Percentiles rank a stretch among this genome's conserved stretches.
Conservation (phyloP, 2,329 filamentous ascomycete species). For the Paramyrothecium roridum region DNA sequence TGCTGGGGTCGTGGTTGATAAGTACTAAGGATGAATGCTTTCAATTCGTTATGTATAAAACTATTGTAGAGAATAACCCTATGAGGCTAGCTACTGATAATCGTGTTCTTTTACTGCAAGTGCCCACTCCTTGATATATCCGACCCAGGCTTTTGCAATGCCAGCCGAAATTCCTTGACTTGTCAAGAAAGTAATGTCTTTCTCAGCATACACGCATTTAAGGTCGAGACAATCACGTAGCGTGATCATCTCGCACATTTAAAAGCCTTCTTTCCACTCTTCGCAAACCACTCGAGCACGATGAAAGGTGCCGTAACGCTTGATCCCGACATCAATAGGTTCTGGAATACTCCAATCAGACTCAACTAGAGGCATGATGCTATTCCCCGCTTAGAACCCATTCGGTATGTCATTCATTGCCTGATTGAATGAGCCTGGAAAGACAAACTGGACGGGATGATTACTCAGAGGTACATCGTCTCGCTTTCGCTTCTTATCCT, state of each 20-base stretch:
- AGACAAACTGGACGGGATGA: constrained; percentile 8
- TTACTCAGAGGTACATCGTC: constrained; percentile 2
- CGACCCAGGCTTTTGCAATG: neutral
- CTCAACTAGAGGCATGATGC: neutral
- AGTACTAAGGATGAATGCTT: neutral
- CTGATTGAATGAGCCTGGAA: constrained; percentile 3
- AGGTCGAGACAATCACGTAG: too few species aligned
- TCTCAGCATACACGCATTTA: too few species aligned
- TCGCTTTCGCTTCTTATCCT: constrained; percentile 2
- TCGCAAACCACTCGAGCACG: constrained; percentile 1
- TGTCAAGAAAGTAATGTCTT: too few species aligned
- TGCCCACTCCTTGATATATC: neutral
- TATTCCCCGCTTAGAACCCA: neutral
- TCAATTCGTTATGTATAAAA: neutral
- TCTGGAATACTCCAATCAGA: neutral
- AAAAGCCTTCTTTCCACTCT: neutral
- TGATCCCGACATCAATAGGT: constrained; percentile 4
- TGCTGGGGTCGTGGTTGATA: constrained; percentile 3
- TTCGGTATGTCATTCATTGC: neutral
- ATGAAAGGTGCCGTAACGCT: neutral
- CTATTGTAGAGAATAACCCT: neutral
- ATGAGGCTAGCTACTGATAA: neutral
- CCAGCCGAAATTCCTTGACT: too few species aligned
- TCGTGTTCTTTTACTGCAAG: neutral
- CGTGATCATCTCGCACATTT: neutral